Evolutionary conservation across 2,329 filamentous ascomycete species (phyloP), one percentile per base, ranked within the genome.

Genomic region (Alternaria rosae): DNA sequence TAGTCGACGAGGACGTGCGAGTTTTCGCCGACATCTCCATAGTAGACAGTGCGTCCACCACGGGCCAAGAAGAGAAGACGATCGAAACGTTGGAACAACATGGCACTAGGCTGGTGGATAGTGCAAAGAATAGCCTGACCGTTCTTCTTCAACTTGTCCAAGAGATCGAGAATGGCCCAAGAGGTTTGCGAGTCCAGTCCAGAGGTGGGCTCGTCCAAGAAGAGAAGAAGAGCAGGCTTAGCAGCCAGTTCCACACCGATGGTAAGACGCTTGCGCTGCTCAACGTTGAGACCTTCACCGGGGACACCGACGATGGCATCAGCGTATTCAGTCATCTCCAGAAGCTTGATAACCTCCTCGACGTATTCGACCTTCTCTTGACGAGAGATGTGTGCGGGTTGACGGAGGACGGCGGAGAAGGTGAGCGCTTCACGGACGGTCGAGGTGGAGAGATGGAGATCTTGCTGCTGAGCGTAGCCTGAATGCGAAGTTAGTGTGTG

Each of bases 241-340:
- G 94, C 94, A 43, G 93, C 94, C 23, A 98, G 86, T 78, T 98
- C 94, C n/a, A 98, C 94, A 80, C 93, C 94, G 66, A 98, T 97
- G 0, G 94, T 97, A 7, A 97, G 85, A 72, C 93, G 91, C 76
- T 90, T 90, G 17, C 88, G 84, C 76, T 90, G 88, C 75, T 89
- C 88, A 47, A 87, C 85, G 55, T 87, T 87, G 42, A 87, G 80
- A 80, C 92, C 93, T 83, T 96, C 92, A 65, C 94, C 93, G 6
- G 92, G 92, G 26, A 96, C 91, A 85, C 94, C 94, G 57, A 97
- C 92, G 45, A 97, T 85, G 15, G 94, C 94, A 76, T 97, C 93
- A 13, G 94, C 93, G 71, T 95, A 97, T 54, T 92, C 88, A 67
- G 93, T 86, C 92, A 97, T 97, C 48, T 95, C 93, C 23, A 97